Evolutionary conservation across 345 rosid genomes (phyloP), one percentile per base, ranked within the genome.

Genomic region (Eucalyptus paniculata): DNA sequence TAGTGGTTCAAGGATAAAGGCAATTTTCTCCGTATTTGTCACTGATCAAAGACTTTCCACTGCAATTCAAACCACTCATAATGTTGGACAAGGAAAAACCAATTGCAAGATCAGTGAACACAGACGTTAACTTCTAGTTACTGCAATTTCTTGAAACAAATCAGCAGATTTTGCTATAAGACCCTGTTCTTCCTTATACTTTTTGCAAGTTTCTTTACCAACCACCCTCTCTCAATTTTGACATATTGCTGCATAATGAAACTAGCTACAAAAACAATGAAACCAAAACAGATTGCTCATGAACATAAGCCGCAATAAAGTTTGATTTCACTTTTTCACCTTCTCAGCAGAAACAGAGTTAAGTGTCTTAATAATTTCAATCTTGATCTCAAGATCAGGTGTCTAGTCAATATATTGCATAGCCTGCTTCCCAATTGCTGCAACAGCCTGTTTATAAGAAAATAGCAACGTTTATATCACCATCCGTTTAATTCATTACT

Each of bases 81-180:
- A 7, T 18, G 24, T 53, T 53, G 53, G 19, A 83, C 67, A 7
- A 42, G 56, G 47, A 6, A 15, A 56, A 88, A 21, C 56, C 13
- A 19, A 67, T 32, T 28, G 30, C 30, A 2, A 44, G 2, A 88
- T 77, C 1, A 8, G 23, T 13, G 86, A 58, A 47, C 45, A 14
- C 44, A 86, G 62, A 56, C 5, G 7, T 37, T 4, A 15, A 34
- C 30, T 37, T 81, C 50, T 30, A 91, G 1, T 40, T 40, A 42
- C 99, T 40, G 99, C 99, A 92, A 97, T 96, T 95, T 96, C 99
- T 93, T 97, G 99, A 95, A 96, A 95, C 86, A 96, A 92, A 93
- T 97, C 98, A 34, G 99, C 99, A 91, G 99, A 98, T 93, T 97
- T 96, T 44, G 97, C 98, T 44, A 95, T 90, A 77, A 91, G 92